These are phyloP conservation scores for Setomelanomma holmii DNA, from an alignment of 2,329 filamentous ascomycete species.

Conservation along the genomic window DNA sequence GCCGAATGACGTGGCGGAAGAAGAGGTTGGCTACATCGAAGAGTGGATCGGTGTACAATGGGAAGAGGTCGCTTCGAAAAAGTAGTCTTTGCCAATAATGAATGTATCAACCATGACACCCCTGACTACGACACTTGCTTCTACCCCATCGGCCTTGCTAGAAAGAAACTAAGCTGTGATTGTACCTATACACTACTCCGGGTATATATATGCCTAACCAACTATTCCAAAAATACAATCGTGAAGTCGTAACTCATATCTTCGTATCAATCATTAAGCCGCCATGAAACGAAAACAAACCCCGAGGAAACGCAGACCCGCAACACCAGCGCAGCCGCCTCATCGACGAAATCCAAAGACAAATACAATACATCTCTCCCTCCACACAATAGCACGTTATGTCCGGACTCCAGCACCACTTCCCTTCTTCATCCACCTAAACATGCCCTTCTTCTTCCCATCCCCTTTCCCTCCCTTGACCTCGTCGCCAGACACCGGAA, in stretches of 20 bases:
- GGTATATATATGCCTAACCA: neutral
- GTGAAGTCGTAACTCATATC: neutral
- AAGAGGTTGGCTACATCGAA: constrained; percentile 79
- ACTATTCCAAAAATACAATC: too few relatives aligned
- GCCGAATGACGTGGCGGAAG: constrained; percentile 63
- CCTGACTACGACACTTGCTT: neutral
- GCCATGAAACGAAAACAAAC: neutral
- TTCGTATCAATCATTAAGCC: neutral
- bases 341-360: neutral
- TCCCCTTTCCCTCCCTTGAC: constrained; percentile 4
- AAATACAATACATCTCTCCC: neutral
- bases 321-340: neutral
- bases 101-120: too few relatives aligned
- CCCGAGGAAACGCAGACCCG: neutral
- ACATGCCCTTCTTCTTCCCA: constrained; percentile 21
- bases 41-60: constrained; percentile 99
- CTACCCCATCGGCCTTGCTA: neutral
- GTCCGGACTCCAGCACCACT: neutral
- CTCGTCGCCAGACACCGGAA: constrained; percentile 9
- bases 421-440: constrained; percentile 28
- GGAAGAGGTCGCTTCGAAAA: constrained; percentile 70
- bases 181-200: neutral
- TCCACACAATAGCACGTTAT: neutral
- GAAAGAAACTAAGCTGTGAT: neutral
- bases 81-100: constrained; percentile 6